A percentile compares a stretch with the other conserved stretches of the same genome.
Conservation (phyloP, 495 filamentous ascomycete species). For the Penicillium paradoxum region DNA sequence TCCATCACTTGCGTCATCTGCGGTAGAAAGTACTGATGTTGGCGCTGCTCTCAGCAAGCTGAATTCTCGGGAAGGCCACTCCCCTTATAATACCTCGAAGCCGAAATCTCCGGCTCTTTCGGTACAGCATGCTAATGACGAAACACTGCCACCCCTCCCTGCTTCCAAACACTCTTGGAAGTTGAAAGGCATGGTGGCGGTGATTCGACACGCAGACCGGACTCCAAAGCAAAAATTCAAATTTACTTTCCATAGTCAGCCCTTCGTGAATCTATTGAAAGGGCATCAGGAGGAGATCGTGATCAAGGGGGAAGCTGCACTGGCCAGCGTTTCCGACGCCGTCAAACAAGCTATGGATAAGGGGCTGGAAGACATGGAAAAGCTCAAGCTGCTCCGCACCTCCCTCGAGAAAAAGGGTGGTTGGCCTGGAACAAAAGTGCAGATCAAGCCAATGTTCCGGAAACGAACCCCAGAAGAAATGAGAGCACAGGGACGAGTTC, state of each 20-base stretch:
- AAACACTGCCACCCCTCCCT: constrained; percentile 57
- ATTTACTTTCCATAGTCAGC: constrained; percentile 95
- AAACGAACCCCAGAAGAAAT: constrained; percentile 64
- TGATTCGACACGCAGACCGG: constrained; percentile 91
- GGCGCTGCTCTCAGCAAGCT: constrained; percentile 13
- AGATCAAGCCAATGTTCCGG: constrained; percentile 98
- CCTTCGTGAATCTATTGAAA: constrained; percentile 88
- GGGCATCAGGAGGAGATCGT: constrained; percentile 96
- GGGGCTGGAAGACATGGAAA: constrained; percentile 76
- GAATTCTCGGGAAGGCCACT: constrained; percentile 22
- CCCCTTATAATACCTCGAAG: constrained; percentile 27
- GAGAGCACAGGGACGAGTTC: constrained; percentile 19
- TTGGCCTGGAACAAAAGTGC: constrained; percentile 95
- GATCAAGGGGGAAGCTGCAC: constrained; percentile 82
- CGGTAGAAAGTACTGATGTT: constrained; percentile 34
- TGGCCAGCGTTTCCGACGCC: constrained; percentile 83
- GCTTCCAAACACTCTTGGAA: constrained; percentile 96
- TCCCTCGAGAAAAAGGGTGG: constrained; percentile 86
- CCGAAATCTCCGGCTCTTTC: constrained; percentile 30
- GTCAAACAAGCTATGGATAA: constrained; percentile 72
- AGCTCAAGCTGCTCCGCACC: constrained; percentile 76
- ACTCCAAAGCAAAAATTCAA: constrained; percentile 99
- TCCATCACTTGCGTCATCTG: constrained; percentile 48
- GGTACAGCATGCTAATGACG: constrained; percentile 25
- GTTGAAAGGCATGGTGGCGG: constrained; percentile 95